Percentiles rank a stretch among this genome's conserved stretches.
phyloP scores from a whole-genome alignment of 495 filamentous ascomycete genomes.

The Bacidia gigantensis region DNA sequence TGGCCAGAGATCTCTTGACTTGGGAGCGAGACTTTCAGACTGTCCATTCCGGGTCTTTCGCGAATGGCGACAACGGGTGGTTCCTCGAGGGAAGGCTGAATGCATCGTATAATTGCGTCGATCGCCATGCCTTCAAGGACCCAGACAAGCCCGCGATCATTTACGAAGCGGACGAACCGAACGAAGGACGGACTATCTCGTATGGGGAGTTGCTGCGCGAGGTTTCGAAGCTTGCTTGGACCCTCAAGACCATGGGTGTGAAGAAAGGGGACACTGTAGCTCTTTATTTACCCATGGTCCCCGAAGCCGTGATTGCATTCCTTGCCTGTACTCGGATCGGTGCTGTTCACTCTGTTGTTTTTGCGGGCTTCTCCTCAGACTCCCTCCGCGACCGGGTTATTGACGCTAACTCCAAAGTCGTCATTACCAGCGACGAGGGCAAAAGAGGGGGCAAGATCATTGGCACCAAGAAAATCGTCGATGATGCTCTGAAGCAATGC shows the following conservation, averaged over 20 bases:
- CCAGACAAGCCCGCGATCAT: slow-evolving; percentile 90
- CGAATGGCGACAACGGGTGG: slow-evolving; percentile 80
- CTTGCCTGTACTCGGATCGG: slow-evolving; percentile 86
- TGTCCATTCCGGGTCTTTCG: slow-evolving; percentile 63
- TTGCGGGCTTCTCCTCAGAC: slow-evolving; percentile 95
- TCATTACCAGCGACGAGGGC: slow-evolving; percentile 95
- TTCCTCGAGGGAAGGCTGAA: slow-evolving; percentile 90
- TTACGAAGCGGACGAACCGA: slow-evolving; percentile 92
- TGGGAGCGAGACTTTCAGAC: slow-evolving; percentile 92
- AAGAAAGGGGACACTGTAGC: slow-evolving; percentile 96
- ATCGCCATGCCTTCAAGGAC: slow-evolving; percentile 86
- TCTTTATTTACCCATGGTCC: slow-evolving; percentile 98
- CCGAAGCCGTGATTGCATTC: slow-evolving; percentile 83
- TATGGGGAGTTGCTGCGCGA: slow-evolving; percentile 90
- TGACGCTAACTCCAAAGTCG: slow-evolving; percentile 77
- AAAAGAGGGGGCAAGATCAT: slow-evolving; percentile 97
- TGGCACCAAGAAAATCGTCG: slow-evolving; percentile 97
- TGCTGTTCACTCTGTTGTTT: slow-evolving; percentile 95
- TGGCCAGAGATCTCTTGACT: slow-evolving; percentile 76
- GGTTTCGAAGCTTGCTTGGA: slow-evolving; percentile 73
- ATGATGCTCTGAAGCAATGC: slow-evolving; percentile 95
- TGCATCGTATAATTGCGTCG: slow-evolving; percentile 93
- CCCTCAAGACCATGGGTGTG: slow-evolving; percentile 87
- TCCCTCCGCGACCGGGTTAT: slow-evolving; percentile 91
- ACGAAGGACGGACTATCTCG: slow-evolving; percentile 75